Percentiles rank a stretch among this genome's conserved stretches.
Conservation (phyloP, 305 asterid genomes). For the Euphrasia arctica region DNA sequence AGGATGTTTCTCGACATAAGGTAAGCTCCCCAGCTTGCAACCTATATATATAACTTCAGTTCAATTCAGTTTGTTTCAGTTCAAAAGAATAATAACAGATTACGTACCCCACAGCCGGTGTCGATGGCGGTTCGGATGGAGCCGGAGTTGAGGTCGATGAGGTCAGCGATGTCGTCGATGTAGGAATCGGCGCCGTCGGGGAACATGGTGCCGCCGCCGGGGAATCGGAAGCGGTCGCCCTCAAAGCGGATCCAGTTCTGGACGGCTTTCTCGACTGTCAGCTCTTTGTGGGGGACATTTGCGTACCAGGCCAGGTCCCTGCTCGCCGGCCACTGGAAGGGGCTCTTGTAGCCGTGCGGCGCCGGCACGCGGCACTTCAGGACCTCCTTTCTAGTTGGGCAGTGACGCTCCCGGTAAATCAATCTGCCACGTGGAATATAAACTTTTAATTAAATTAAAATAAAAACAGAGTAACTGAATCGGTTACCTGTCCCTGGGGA, state of each 20-base stretch:
- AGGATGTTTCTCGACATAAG: slow-evolving; percentile 38
- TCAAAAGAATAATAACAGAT: not conserved
- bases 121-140: slow-evolving; percentile 53
- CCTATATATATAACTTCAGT: not conserved
- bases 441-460: not conserved
- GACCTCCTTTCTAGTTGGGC: slow-evolving; percentile 37
- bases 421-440: not conserved
- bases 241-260: slow-evolving; percentile 57
- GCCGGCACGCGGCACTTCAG: slow-evolving; percentile 46
- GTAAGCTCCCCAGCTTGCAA: slow-evolving; percentile 21
- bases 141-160: slow-evolving; percentile 44
- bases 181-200: slow-evolving; percentile 56
- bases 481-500: slow-evolving; percentile 27
- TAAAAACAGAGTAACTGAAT: too few relatives aligned
- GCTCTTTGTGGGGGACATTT: slow-evolving; percentile 51
- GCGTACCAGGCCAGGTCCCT: slow-evolving; percentile 52
- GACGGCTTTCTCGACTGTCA: slow-evolving; percentile 55
- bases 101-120: slow-evolving; percentile 67
- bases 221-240: slow-evolving; percentile 52
- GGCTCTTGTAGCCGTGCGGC: slow-evolving; percentile 46
- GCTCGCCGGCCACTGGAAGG: slow-evolving; percentile 47
- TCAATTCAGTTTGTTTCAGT: too few relatives aligned
- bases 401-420: slow-evolving; percentile 46
- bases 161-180: slow-evolving; percentile 44
- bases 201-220: slow-evolving; percentile 65